Evolutionary conservation across 257 asterid genomes (phyloP).

Genomic region (Mentha longifolia): DNA sequence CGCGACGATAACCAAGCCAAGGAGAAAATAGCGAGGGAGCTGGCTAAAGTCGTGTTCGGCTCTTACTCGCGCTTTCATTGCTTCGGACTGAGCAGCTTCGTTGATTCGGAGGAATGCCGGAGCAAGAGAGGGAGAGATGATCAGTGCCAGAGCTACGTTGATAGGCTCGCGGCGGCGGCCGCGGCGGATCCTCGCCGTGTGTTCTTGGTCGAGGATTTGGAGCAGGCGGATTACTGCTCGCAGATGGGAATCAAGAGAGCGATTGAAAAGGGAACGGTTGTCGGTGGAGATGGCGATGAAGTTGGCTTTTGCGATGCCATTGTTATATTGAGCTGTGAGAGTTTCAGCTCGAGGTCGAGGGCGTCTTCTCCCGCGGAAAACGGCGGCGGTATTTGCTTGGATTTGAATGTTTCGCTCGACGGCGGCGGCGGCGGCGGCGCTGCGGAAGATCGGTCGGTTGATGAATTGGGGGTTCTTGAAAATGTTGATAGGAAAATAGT

Average conservation of each 20-base stretch:
- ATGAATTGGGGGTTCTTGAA: constrained; percentile 60
- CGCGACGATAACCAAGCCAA: constrained; percentile 54
- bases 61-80: constrained; percentile 51
- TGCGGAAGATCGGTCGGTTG: constrained; percentile 40
- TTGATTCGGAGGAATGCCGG: constrained; percentile 38
- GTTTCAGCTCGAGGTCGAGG: constrained; percentile 50
- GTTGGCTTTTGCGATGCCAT: constrained; percentile 68
- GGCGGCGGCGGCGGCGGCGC: constrained; percentile 46
- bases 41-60: constrained; percentile 78
- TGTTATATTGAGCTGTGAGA: constrained; percentile 60
- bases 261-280: constrained; percentile 60
- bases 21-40: constrained; percentile 62
- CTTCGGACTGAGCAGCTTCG: constrained; percentile 51
- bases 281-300: constrained; percentile 47
- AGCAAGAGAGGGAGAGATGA: constrained; percentile 66
- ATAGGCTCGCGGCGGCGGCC: constrained; percentile 50
- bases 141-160: constrained; percentile 44
- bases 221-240: constrained; percentile 54
- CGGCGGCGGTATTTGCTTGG: constrained; percentile 46
- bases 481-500: constrained; percentile 62
- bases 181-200: constrained; percentile 63
- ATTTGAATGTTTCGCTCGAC: constrained; percentile 68
- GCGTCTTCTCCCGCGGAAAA: constrained; percentile 44
- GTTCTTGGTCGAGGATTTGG: constrained; percentile 67
- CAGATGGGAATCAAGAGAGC: constrained; percentile 54